Evolutionary conservation across 805 yeast genomes (phyloP).

Genomic region (Starmerella tilneyi): DNA sequence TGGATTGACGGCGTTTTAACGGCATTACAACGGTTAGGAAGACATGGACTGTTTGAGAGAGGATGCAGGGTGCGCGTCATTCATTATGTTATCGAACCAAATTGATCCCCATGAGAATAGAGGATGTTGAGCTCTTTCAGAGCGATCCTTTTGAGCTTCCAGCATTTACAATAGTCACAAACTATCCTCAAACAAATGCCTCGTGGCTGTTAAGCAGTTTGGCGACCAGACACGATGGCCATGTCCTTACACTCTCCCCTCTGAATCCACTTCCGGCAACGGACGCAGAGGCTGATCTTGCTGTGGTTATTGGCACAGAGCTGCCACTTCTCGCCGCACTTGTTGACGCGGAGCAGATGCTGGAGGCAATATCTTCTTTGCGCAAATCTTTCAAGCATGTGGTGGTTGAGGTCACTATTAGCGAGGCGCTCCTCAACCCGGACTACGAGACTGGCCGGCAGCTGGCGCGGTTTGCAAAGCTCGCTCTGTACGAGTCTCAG

Average conservation of each 20-base stretch:
- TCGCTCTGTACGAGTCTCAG: constrained; percentile 42
- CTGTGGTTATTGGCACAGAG: not conserved
- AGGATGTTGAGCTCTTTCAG: constrained; percentile 13
- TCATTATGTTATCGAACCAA: not conserved
- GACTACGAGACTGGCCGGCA: constrained; percentile 31
- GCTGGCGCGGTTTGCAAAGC: constrained; percentile 40
- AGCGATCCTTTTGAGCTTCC: not conserved
- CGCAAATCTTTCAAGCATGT: constrained; percentile 28
- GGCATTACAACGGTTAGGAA: not conserved
- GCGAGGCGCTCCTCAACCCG: constrained; percentile 31
- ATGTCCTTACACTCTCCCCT: constrained; percentile 10
- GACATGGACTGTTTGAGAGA: not conserved
- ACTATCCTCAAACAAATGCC: constrained; percentile 27
- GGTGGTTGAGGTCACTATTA: constrained; percentile 35
- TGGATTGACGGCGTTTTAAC: too few species aligned
- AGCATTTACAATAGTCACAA: constrained; percentile 23
- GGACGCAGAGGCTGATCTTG: not conserved
- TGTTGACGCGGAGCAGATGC: constrained; percentile 31
- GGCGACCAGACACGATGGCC: constrained; percentile 1
- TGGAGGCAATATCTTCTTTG: constrained; percentile 32
- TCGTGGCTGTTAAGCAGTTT: constrained; percentile 18
- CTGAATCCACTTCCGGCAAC: constrained; percentile 14
- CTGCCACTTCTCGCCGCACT: constrained; percentile 2
- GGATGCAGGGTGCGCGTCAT: not conserved
- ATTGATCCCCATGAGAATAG: constrained; percentile 8